Evolutionary conservation across 1,139 yeast species (phyloP).

Genomic region (Sugiyamaella sp.): DNA sequence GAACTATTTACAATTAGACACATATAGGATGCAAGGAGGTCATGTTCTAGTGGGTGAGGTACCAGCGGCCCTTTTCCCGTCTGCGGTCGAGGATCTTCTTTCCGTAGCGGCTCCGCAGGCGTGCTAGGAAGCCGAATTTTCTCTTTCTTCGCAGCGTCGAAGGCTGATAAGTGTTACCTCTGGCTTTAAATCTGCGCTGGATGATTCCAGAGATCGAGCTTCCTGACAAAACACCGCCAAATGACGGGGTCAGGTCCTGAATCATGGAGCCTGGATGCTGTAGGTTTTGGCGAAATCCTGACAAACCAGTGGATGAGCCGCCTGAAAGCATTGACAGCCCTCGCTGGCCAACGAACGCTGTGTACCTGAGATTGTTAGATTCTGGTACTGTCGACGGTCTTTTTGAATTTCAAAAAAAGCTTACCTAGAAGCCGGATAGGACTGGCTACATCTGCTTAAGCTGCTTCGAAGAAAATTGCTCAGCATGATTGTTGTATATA

Average conservation of each 20-base stretch:
- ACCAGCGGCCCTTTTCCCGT: constrained; percentile 93
- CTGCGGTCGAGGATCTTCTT: constrained; percentile 78
- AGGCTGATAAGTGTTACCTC: constrained; percentile 96
- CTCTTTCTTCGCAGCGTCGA: constrained; percentile 88
- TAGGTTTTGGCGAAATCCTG: background rate
- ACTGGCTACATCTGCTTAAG: background rate
- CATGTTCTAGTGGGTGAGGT: constrained; percentile 62
- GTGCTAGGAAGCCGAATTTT: constrained; percentile 87
- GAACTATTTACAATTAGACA: constrained; percentile 6
- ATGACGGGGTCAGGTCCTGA: constrained; percentile 9
- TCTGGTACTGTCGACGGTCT: background rate
- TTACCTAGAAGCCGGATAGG: constrained; percentile 1
- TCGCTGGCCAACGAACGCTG: background rate
- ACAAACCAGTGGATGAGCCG: constrained; percentile 3
- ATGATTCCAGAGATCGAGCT: constrained; percentile 30
- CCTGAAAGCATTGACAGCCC: constrained; percentile 17
- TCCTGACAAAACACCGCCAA: constrained; percentile 23
- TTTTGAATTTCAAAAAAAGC: background rate
- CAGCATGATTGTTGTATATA: constrained; percentile 5
- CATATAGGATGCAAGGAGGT: constrained; percentile 1
- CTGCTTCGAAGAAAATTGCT: background rate
- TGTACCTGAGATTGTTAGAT: constrained; percentile 1
- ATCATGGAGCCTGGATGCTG: background rate
- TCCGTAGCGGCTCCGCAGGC: constrained; percentile 77
- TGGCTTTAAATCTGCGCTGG: constrained; percentile 68